Base-by-base conservation (phyloP, 2,329 filamentous ascomycete species). In the Rachicladosporium sp. region DNA sequence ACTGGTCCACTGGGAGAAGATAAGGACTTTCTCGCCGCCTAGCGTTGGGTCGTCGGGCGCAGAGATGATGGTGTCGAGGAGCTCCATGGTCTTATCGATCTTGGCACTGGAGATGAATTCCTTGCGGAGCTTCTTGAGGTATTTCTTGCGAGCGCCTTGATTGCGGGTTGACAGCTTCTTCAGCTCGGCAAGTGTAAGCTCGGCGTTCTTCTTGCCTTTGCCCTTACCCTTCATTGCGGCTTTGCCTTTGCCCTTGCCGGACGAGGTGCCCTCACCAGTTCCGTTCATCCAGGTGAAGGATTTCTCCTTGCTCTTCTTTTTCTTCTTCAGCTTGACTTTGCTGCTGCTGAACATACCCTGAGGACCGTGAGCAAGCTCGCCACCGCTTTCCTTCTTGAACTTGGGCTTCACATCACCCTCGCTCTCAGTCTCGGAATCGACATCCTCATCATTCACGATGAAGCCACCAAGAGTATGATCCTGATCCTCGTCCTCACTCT, bases 1-100 rank as follows among this genome's bases (percentile, higher is more conserved):
- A 0, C 81, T 78, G 0, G 84, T 88, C 64, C 83, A 91, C 51
- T 87, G 82, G 41, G 78, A 83, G 63, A 91, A 91, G 46, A 91
- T 73, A 39, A 91, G 80, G 0, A 80, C 84, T 60, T 89, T 89
- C 56, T 86, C 80, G 1, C 70, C 71, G 23, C 23, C 23, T 27
- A 27, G 23, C 23, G 23, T 27, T 6, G 23, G 23, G 7, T 62
- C 60, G n/a, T 52, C 52, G 11, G 41, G 40, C 15, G 42, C 46
- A 3, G 50, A 40, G 39, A 66, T 59, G 41, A 76, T 68, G 10
- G 63, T 57, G 8, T 64, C 55, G 9, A 89, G 63, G 5, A 88
- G 68, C 40, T 82, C 74, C 41, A 83, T 62, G 5, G 76, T 75
- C 55, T 80, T 78, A 13, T 76, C 73, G 23, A 85, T 77, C 60